Evolutionary conservation across 352 stramenopile species (phyloP).

Genomic region (Phytophthora multivora): DNA sequence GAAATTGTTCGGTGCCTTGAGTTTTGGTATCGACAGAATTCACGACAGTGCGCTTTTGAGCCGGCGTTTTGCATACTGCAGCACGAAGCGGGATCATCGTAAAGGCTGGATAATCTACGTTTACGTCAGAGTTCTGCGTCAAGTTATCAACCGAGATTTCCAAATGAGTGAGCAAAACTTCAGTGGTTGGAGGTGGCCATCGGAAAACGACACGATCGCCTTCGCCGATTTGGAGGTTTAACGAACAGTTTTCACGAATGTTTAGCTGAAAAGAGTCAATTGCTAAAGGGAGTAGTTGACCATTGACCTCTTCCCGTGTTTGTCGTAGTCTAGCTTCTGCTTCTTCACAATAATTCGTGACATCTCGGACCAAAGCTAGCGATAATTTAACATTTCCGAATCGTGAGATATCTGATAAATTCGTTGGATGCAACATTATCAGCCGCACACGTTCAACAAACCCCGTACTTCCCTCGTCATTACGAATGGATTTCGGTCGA

Average conservation of each 20-base stretch:
- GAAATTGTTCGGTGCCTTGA: not conserved
- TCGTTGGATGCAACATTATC: slow-evolving; percentile 13
- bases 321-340: slow-evolving; percentile 4
- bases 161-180: slow-evolving; percentile 7
- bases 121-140: not conserved
- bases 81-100: slow-evolving; percentile 3
- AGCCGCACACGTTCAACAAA: slow-evolving; percentile 7
- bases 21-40: slow-evolving; percentile 11
- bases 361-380: slow-evolving; percentile 18
- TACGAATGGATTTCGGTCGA: not conserved
- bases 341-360: slow-evolving; percentile 11
- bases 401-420: slow-evolving; percentile 3
- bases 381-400: slow-evolving; percentile 3
- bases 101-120: slow-evolving; percentile 8
- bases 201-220: slow-evolving; percentile 15
- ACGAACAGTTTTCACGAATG: slow-evolving; percentile 20
- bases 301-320: not conserved
- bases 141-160: slow-evolving; percentile 10
- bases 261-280: slow-evolving; percentile 22
- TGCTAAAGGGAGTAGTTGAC: not conserved
- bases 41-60: slow-evolving; percentile 33
- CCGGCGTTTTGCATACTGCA: slow-evolving; percentile 17
- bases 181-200: slow-evolving; percentile 15
- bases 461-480: slow-evolving; percentile 7
- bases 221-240: slow-evolving; percentile 17